Evolutionary conservation across 2,329 filamentous ascomycete genomes (phyloP), one percentile per base, ranked within the genome.

Genomic region (Hypoxylon sp.): DNA sequence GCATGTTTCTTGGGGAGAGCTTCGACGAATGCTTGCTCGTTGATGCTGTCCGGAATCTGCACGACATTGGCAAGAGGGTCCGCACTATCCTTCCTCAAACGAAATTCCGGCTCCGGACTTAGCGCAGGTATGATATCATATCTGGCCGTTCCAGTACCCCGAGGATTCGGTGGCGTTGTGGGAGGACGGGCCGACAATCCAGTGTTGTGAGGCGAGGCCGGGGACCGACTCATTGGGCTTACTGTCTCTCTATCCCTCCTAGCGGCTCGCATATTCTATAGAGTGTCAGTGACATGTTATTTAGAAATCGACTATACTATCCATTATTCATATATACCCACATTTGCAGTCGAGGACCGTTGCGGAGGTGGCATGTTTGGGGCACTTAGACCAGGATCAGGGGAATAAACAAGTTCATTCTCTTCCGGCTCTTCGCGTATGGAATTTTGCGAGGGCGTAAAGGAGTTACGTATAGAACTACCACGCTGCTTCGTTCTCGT

Each of bases 21-120:
- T 23, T 32, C 28, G 1, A 46, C 19, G 50, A 67, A 28, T 3
- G 30, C 60, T 23, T 19, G 55, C 0, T 38, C 17, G 9, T 53
- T 52, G 34, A 52, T 50, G 6, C 30, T 13, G 7, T 49, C 38
- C 5, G 59, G 53, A 11, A 66, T 50, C 13, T 11, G 25, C 5
- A 48, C 50, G 28, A 63, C 7, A 38, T 69, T 3, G 17, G 48
- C 48, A 13, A 32, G 57, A 32, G 50, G 50, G 7, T 41, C 25
- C 4, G 55, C 5, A 5, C 32, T 17, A 9, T 46, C 38, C 3
- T 10, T 0, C 23, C 32, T 46, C n/a, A 46, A 25, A 30, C 11
- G 53, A 23, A 23, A 19, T 7, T 2, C 1, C 5, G 59, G 23
- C 1, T 2, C 4, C 36, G 58, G 30, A 14, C 38, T 38, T 32